Conservation (phyloP, 2,329 filamentous ascomycete genomes). For the Periglandula ipomoeae region DNA sequence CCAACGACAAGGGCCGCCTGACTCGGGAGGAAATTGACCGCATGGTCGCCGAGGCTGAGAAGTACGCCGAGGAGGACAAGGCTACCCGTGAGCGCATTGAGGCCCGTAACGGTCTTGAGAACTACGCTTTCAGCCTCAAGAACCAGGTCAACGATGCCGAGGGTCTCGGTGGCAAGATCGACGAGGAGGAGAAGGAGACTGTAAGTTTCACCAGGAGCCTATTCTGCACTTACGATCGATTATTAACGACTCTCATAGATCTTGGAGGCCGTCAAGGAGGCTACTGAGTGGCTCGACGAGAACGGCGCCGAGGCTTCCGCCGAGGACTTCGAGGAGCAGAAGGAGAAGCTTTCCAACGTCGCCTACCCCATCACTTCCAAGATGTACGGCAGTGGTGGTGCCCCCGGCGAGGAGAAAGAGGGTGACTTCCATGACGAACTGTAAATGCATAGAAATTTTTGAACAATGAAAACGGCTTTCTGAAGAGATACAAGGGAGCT, state of each 20-base stretch:
- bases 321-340: slow-evolving; percentile 99
- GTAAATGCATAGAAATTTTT: slow-evolving; percentile 42
- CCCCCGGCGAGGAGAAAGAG: slow-evolving; percentile 56
- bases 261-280: slow-evolving; percentile 92
- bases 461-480: neutral
- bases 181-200: slow-evolving; percentile 96
- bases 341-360: slow-evolving; percentile 95
- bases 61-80: slow-evolving; percentile 99
- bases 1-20: slow-evolving; percentile 98
- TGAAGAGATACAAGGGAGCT: slow-evolving; percentile 8
- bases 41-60: slow-evolving; percentile 97
- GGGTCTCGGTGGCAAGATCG: slow-evolving; percentile 95
- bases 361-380: slow-evolving; percentile 99
- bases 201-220: slow-evolving; percentile 39
- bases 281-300: slow-evolving; percentile 93
- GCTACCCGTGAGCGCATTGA: slow-evolving; percentile 94
- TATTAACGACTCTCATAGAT: slow-evolving; percentile 47
- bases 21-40: slow-evolving; percentile 96
- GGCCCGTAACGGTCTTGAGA: slow-evolving; percentile 92
- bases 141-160: slow-evolving; percentile 98
- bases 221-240: slow-evolving; percentile 6
- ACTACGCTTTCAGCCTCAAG: slow-evolving; percentile 98
- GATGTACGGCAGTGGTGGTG: slow-evolving; percentile 63
- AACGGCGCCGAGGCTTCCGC: slow-evolving; percentile 75
- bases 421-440: slow-evolving; percentile 71